A percentile compares a stretch with the other conserved stretches of the same genome.
Evolutionary conservation across 192 early-diverging fungal species (phyloP).

Genomic region (Mycoemilia scoparia): DNA sequence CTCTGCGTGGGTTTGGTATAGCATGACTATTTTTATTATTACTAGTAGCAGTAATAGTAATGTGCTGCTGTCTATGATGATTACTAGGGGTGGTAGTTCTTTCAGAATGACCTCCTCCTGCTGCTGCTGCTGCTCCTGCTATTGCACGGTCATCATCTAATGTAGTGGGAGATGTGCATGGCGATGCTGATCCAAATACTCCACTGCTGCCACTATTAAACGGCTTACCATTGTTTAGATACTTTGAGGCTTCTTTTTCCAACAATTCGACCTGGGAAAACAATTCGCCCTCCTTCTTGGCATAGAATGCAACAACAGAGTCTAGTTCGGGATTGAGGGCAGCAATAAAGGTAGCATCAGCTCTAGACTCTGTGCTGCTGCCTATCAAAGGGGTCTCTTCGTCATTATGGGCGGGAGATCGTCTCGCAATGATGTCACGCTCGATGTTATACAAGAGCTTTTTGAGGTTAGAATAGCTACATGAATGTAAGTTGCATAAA

Average conservation of each 20-base stretch:
- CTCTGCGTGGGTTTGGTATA: too few relatives aligned
- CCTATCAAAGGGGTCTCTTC: constrained; percentile 14
- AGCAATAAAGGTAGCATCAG: constrained; percentile 38
- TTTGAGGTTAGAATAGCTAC: constrained; percentile 49
- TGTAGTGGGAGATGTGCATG: too few relatives aligned
- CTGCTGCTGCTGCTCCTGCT: too few relatives aligned
- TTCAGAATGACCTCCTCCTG: too few relatives aligned
- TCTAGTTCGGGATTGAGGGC: constrained; percentile 69
- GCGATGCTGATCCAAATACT: constrained; percentile 27
- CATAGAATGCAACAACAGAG: constrained; percentile 71
- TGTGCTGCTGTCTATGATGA: too few relatives aligned
- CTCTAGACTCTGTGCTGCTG: constrained; percentile 18
- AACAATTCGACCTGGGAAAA: constrained; percentile 46
- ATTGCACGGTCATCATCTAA: too few relatives aligned
- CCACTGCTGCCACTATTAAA: constrained; percentile 35
- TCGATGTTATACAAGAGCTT: constrained; percentile 62
- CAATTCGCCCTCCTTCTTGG: constrained; percentile 63
- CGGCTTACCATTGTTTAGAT: too few relatives aligned
- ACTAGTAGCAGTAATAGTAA: too few relatives aligned
- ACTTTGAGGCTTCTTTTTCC: constrained; percentile 8
- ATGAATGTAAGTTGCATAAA: too few relatives aligned
- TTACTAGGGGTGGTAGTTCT: too few relatives aligned
- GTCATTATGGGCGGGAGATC: constrained; percentile 3
- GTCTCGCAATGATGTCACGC: constrained; percentile 34
- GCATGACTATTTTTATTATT: too few relatives aligned